These are phyloP conservation scores for Erigeron philadelphicus DNA, from an alignment of 140 eudicot species.

Conservation along the genomic window DNA sequence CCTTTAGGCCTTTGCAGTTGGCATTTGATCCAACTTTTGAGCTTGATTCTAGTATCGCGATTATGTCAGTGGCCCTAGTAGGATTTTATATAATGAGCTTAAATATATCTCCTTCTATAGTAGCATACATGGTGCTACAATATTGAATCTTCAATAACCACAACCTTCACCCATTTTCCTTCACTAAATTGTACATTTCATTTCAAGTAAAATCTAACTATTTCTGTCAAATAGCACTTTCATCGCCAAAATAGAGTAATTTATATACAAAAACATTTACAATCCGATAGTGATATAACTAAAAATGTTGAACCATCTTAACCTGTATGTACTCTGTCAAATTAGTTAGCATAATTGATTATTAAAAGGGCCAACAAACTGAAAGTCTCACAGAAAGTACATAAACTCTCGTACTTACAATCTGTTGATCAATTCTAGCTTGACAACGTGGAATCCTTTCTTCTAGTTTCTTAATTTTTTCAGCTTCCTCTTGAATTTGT, in stretches of 20 bases:
- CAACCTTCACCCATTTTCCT: too few species aligned
- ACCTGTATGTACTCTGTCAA: conserved; percentile 7
- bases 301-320: not conserved
- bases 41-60: too few species aligned
- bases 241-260: conserved; percentile 3
- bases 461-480: conserved; percentile 49
- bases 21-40: too few species aligned
- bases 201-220: not conserved
- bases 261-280: not conserved
- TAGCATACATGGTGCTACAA: too few species aligned
- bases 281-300: not conserved
- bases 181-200: not conserved
- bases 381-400: conserved; percentile 13
- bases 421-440: conserved; percentile 46
- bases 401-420: conserved; percentile 44
- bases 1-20: too few species aligned
- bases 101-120: too few species aligned
- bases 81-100: too few species aligned
- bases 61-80: too few species aligned
- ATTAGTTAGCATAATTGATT: conserved; percentile 6
- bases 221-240: conserved; percentile 6
- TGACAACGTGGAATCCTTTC: conserved; percentile 57
- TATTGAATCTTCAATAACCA: too few species aligned
- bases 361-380: not conserved
- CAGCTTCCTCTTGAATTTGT: conserved; percentile 36